These are phyloP conservation scores for Neonectria punicea DNA, from an alignment of 2,329 filamentous ascomycete species.

Conservation along the genomic window DNA sequence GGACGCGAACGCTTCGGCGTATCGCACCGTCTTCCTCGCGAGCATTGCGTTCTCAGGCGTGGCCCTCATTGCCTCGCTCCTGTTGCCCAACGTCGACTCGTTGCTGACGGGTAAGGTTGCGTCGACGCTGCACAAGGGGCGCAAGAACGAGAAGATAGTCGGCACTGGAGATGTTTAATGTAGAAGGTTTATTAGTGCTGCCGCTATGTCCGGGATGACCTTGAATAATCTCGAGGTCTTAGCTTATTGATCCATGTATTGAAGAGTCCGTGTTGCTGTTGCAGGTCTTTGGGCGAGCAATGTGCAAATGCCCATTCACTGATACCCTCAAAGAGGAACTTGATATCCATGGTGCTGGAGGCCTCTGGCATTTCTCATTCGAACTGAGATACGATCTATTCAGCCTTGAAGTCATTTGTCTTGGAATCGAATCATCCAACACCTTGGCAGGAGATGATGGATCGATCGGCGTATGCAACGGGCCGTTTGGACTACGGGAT, in stretches of 20 bases:
- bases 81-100: conserved; percentile 48
- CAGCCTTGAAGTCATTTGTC: background rate
- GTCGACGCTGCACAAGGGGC: conserved; percentile 45
- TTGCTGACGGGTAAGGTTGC: conserved; percentile 48
- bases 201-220: background rate
- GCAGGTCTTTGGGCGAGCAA: background rate
- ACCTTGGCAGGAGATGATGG: background rate
- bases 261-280: background rate
- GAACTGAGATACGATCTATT: background rate
- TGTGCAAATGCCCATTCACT: background rate
- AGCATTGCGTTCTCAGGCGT: conserved; percentile 50
- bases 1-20: conserved; percentile 48
- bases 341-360: background rate
- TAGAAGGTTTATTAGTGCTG: background rate
- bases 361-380: background rate
- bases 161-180: conserved; percentile 14
- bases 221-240: background rate
- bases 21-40: conserved; percentile 48
- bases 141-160: conserved; percentile 34
- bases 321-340: background rate
- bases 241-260: background rate
- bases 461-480: background rate
- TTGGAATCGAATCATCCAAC: background rate
- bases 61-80: conserved; percentile 44
- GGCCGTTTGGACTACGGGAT: background rate